Evolutionary conservation across 768 basidiomycete genomes (phyloP).

Genomic region (Russula earlei): DNA sequence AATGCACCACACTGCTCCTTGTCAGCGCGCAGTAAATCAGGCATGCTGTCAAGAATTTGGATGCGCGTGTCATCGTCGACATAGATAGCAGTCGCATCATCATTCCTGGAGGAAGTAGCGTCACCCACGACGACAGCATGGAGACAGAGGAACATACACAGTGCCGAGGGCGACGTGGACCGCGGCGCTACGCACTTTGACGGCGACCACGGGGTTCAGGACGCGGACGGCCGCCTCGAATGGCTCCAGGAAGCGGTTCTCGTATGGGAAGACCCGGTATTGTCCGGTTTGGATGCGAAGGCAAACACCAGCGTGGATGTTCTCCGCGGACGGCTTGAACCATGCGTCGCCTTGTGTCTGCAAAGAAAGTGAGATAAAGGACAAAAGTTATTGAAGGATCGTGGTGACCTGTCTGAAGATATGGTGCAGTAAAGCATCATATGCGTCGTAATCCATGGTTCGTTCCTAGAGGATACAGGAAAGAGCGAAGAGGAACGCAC

Average conservation of each 20-base stretch:
- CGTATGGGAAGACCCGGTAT: slow-evolving; percentile 80
- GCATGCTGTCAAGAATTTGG: slow-evolving; percentile 69
- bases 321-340: slow-evolving; percentile 82
- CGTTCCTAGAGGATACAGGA: not conserved
- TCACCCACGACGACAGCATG: not conserved
- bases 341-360: slow-evolving; percentile 78
- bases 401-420: slow-evolving; percentile 60
- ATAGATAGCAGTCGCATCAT: slow-evolving; percentile 52
- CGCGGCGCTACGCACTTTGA: slow-evolving; percentile 71
- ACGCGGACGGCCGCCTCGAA: slow-evolving; percentile 71
- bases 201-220: slow-evolving; percentile 78
- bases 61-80: slow-evolving; percentile 78
- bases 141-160: slow-evolving; percentile 38
- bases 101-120: slow-evolving; percentile 33
- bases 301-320: slow-evolving; percentile 70
- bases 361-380: slow-evolving; percentile 21
- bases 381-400: not conserved
- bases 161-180: slow-evolving; percentile 69
- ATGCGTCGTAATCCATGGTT: slow-evolving; percentile 68
- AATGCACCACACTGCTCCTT: slow-evolving; percentile 91
- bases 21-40: slow-evolving; percentile 61
- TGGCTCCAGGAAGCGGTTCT: slow-evolving; percentile 68
- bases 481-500: slow-evolving; percentile 11
- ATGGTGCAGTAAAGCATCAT: slow-evolving; percentile 71
- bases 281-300: slow-evolving; percentile 56